These are phyloP conservation scores for Trypanosoma conorhini DNA, from an alignment of 208 protist genomes.

Conservation along the genomic window DNA sequence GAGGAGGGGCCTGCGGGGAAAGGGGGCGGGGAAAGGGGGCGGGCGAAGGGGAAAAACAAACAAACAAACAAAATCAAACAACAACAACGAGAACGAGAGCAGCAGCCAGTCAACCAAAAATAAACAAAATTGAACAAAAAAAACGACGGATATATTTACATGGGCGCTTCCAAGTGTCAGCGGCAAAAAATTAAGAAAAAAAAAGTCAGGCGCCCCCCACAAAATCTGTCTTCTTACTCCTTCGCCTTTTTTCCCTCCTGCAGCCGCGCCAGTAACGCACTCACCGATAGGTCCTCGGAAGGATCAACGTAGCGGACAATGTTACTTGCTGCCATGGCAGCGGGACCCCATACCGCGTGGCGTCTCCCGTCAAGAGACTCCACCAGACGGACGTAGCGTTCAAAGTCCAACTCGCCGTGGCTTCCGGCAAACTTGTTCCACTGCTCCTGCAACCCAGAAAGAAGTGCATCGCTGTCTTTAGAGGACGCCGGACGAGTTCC, in stretches of 20 bases:
- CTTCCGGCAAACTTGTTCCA: conserved; percentile 10
- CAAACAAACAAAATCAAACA: no score
- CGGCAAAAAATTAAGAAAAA: no score
- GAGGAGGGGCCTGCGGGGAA: no score
- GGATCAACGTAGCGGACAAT: conserved; percentile 8
- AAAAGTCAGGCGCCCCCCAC: no score
- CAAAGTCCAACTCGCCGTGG: not conserved
- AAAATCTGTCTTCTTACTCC: no score
- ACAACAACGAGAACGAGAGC: no score
- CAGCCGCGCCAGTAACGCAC: conserved; percentile 18
- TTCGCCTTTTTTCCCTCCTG: not conserved
- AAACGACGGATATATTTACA: no score
- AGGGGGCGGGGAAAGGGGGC: no score
- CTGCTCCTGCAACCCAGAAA: conserved; percentile 4
- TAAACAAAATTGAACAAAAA: no score
- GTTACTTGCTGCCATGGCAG: conserved; percentile 5
- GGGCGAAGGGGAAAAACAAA: no score
- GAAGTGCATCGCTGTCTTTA: not conserved
- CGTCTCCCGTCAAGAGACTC: conserved; percentile 17
- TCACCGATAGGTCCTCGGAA: conserved; percentile 2
- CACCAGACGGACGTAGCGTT: not conserved
- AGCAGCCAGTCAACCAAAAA: no score
- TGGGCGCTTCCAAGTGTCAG: no score
- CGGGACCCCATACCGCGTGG: conserved; percentile 23
- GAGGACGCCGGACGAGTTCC: conserved; percentile 27